These are phyloP conservation scores for Arthrobotrys sinensis DNA, from an alignment of 2,329 filamentous ascomycete genomes.

Conservation along the genomic window DNA sequence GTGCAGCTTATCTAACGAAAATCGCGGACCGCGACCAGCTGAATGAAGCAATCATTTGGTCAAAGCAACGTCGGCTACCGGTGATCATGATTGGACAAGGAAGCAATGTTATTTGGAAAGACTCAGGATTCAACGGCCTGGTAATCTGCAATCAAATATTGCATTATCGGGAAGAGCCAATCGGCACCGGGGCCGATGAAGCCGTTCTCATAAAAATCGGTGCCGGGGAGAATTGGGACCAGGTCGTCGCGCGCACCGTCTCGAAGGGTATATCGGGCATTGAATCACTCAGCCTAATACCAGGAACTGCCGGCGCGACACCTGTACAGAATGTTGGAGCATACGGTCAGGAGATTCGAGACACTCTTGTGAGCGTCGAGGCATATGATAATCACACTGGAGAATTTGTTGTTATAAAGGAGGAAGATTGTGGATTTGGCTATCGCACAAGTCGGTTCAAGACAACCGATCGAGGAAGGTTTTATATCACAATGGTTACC, in stretches of 20 bases:
- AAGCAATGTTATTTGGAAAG: slow-evolving; percentile 41
- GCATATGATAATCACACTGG: slow-evolving; percentile 15
- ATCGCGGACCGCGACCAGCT: slow-evolving; percentile 13
- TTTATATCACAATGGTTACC: slow-evolving; percentile 31
- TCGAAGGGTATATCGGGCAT: slow-evolving; percentile 26
- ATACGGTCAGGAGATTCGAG: slow-evolving; percentile 41
- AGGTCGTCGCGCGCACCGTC: slow-evolving; percentile 30
- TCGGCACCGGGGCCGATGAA: not conserved
- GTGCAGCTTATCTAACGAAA: slow-evolving; percentile 11
- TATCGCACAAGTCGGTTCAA: slow-evolving; percentile 47
- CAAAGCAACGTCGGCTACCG: slow-evolving; percentile 6
- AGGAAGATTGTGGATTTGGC: slow-evolving; percentile 21
- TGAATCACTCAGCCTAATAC: slow-evolving; percentile 36
- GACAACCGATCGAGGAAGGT: slow-evolving; percentile 20
- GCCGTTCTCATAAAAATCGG: slow-evolving; percentile 20
- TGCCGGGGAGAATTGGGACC: slow-evolving; percentile 39
- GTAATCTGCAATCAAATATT: slow-evolving; percentile 35
- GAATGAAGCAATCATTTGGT: slow-evolving; percentile 25
- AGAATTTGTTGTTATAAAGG: slow-evolving; percentile 3
- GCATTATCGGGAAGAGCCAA: slow-evolving; percentile 19
- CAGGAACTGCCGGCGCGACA: slow-evolving; percentile 38
- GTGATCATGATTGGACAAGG: slow-evolving; percentile 27
- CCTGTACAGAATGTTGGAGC: slow-evolving; percentile 46
- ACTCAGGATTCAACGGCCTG: slow-evolving; percentile 30
- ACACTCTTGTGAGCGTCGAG: slow-evolving; percentile 25